Evolutionary conservation across 164 flowering plant species (phyloP).

Genomic region (Protea cynaroides): DNA sequence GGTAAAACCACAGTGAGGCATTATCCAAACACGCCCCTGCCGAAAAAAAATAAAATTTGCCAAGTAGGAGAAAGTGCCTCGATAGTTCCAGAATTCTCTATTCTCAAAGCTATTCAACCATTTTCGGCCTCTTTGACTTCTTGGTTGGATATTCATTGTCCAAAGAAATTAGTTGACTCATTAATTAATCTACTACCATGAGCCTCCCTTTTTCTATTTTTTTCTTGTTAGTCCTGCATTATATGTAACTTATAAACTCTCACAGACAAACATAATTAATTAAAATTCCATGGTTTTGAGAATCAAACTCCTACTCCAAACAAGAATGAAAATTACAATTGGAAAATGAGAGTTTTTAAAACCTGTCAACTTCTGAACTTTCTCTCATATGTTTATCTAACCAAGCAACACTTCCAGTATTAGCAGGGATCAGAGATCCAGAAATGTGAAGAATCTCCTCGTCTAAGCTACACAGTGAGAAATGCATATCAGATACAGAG

Average conservation of each 20-base stretch:
- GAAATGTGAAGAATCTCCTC: constrained; percentile 71
- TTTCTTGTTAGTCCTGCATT: constrained; percentile 31
- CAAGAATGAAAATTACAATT: neutral
- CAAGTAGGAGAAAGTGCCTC: neutral
- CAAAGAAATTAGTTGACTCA: constrained; percentile 10
- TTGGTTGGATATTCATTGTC: constrained; percentile 16
- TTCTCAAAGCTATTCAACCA: constrained; percentile 18
- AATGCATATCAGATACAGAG: neutral
- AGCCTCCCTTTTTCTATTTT: constrained; percentile 16
- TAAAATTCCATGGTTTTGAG: neutral
- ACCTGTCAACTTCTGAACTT: constrained; percentile 40
- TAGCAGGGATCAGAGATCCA: constrained; percentile 52
- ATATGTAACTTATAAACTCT: neutral
- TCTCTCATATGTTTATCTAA: constrained; percentile 40
- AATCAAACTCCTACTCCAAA: neutral
- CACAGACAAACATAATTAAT: neutral
- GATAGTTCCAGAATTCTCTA: neutral
- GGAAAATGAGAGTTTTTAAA: neutral
- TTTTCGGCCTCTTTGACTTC: constrained; percentile 43
- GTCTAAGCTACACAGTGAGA: constrained; percentile 48
- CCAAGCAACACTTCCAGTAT: constrained; percentile 67
- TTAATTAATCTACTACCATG: constrained; percentile 6
- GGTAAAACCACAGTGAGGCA: no score
- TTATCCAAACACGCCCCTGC: no score
- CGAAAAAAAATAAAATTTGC: no score